Evolutionary conservation across 1,139 yeast genomes (phyloP), one percentile per base, ranked within the genome.

Genomic region (Blastobotrys ciferrii): DNA sequence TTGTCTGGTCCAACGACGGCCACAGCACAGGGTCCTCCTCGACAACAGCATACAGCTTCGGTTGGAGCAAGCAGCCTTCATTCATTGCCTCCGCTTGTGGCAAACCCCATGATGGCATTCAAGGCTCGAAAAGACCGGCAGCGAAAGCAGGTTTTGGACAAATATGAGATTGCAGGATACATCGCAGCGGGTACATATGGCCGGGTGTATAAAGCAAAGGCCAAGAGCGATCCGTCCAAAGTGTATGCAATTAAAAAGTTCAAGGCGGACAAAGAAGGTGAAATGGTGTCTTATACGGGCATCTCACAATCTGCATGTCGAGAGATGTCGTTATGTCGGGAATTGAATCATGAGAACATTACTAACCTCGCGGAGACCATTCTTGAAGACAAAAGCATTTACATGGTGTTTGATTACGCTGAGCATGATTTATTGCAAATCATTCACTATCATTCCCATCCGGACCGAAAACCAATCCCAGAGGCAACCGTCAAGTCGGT

Each of bases 131-230:
- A 84, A 62, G 96, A 88, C 63, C 67, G 77, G 32, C 71, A 80
- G 2, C 70, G 95, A 48, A 76, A 79, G 39, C 81, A 87, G 4
- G 96, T 92, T 2, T 70, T 88, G 25, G 82, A 85, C 42, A 84
- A 84, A 57, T 92, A 91, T 66, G 91, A 85, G 54, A 85, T 94
- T 53, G 71, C 88, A 30, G 99, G 99, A 0, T 92, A 92, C 67
- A 94, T 92, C 53, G 98, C 98, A 0, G 96, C 98, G 0, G 99
- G 99, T 35, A 92, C 99, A 0, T 92, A 92, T 66, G 99, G 99
- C 20, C 60, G 94, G 56, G 99, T 92, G 25, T 94, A 89, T 71
- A 92, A 92, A 65, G 98, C 98, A 13, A 78, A 77, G 55, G 71
- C 76, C 25, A 61, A 60, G 28, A 12, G 38, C 9, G 33, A 36